These are phyloP conservation scores for Endoconidiophora polonica DNA, from an alignment of 2,329 filamentous ascomycete genomes.

Conservation along the genomic window DNA sequence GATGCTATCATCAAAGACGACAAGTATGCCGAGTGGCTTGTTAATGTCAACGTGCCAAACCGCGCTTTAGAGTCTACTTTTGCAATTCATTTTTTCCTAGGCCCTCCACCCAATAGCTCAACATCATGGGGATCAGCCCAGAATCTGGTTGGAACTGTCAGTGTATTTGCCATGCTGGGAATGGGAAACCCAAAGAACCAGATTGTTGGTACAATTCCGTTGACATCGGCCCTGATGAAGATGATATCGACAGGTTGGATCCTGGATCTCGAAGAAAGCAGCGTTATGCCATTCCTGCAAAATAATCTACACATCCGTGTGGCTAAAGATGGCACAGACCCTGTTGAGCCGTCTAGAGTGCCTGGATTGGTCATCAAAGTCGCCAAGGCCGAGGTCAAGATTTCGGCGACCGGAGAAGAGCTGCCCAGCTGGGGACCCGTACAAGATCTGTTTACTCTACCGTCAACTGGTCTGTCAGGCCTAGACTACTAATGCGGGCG, in stretches of 20 bases:
- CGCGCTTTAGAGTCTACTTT: conserved; percentile 45
- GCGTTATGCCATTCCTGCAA: conserved; percentile 27
- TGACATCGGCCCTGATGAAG: conserved; percentile 32
- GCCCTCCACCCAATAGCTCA: conserved; percentile 28
- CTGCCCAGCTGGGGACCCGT: conserved; percentile 24
- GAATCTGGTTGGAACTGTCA: conserved; percentile 46
- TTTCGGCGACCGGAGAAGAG: conserved; percentile 19
- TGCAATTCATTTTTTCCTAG: conserved; percentile 50
- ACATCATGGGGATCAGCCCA: conserved; percentile 32
- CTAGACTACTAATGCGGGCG: not conserved
- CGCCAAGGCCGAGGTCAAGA: conserved; percentile 23
- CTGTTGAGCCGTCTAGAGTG: conserved; percentile 18
- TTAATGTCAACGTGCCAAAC: conserved; percentile 46
- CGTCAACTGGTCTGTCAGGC: not conserved
- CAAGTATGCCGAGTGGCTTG: conserved; percentile 47
- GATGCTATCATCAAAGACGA: conserved; percentile 23
- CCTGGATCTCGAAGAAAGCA: conserved; percentile 21
- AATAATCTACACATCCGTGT: conserved; percentile 22
- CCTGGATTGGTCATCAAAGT: conserved; percentile 22
- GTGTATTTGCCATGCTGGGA: conserved; percentile 30
- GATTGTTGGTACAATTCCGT: conserved; percentile 27
- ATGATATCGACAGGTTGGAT: conserved; percentile 24
- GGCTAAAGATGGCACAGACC: conserved; percentile 17
- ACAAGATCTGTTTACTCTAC: conserved; percentile 14
- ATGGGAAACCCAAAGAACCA: conserved; percentile 15